These are phyloP conservation scores for Cladorrhinum samala DNA, from an alignment of 495 filamentous ascomycete species.

Conservation along the genomic window DNA sequence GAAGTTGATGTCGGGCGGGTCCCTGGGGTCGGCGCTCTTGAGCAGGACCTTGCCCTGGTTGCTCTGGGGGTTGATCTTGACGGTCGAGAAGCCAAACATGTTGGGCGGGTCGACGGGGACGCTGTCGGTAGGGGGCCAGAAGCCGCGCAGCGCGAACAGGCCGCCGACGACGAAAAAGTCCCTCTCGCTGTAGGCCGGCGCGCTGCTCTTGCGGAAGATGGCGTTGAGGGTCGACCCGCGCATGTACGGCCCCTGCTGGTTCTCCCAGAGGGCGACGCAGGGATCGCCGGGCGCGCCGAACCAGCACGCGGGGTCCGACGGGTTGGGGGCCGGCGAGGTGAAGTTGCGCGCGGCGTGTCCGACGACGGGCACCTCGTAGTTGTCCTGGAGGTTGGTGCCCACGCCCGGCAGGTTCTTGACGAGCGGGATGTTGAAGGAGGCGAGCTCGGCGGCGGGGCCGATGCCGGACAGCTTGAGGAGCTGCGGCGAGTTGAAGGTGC, in stretches of 20 bases:
- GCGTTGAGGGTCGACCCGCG: conserved; percentile 6
- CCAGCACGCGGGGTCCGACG: conserved; percentile 12
- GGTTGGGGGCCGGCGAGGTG: conserved; percentile 12
- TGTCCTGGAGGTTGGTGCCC: conserved; percentile 51
- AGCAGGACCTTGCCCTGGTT: conserved; percentile 34
- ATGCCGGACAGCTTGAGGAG: conserved; percentile 53
- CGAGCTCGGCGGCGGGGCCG: conserved; percentile 44
- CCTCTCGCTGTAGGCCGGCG: conserved; percentile 2
- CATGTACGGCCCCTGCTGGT: conserved; percentile 1
- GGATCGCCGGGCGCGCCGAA: conserved; percentile 18
- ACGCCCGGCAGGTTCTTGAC: conserved; percentile 47
- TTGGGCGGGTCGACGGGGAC: background rate
- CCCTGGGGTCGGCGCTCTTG: conserved; percentile 33
- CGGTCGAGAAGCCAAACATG: conserved; percentile 12
- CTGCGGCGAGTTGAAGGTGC: conserved; percentile 52
- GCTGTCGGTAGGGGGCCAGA: conserved; percentile 20
- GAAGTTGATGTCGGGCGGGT: conserved; percentile 39
- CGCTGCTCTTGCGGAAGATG: conserved; percentile 2
- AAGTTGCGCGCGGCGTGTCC: conserved; percentile 13
- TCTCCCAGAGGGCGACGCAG: conserved; percentile 11
- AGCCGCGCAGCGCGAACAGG: conserved; percentile 26
- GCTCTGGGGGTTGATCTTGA: conserved; percentile 24
- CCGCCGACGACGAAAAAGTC: conserved; percentile 26
- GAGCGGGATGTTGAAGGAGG: conserved; percentile 42
- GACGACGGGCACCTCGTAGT: conserved; percentile 34